A percentile compares a stretch with the other conserved stretches of the same genome.
Conservation (phyloP, 441 rosid species). For the Eruca vesicaria region DNA sequence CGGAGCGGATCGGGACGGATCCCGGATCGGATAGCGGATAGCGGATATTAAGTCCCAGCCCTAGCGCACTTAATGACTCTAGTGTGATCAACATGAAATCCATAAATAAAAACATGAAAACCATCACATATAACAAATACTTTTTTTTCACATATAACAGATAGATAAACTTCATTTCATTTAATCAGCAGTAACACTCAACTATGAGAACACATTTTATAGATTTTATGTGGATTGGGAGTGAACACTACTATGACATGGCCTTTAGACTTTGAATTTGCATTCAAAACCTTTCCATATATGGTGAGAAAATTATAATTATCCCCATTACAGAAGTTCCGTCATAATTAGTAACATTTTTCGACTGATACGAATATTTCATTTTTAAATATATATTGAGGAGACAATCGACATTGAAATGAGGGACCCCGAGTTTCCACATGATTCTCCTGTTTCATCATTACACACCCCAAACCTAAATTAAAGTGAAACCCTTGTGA, state of each 20-base stretch:
- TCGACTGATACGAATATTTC: constrained; percentile 30
- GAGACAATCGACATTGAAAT: constrained; percentile 32
- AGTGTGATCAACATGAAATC: constrained; percentile 10
- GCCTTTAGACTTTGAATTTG: constrained; percentile 25
- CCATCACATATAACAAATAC: background rate
- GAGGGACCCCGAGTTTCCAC: constrained; percentile 30
- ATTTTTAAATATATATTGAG: background rate
- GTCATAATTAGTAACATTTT: constrained; percentile 18
- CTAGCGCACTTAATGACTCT: too few relatives aligned
- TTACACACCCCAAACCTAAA: constrained; percentile 29
- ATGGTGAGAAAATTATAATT: constrained; percentile 25
- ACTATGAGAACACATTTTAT: constrained; percentile 4
- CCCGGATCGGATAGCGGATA: too few relatives aligned
- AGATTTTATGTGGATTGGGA: constrained; percentile 7
- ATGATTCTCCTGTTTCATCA: constrained; percentile 37
- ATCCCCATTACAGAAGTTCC: constrained; percentile 22
- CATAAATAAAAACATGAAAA: too few relatives aligned
- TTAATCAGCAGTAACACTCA: background rate
- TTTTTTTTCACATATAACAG: too few relatives aligned
- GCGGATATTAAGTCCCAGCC: too few relatives aligned
- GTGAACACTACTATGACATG: constrained; percentile 13
- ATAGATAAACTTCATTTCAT: background rate
- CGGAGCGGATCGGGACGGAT: too few relatives aligned
- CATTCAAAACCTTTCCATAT: constrained; percentile 30
- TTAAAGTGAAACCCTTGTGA: constrained; percentile 33